A percentile compares a stretch with the other conserved stretches of the same genome.
These are phyloP conservation scores for Withania somnifera DNA, from an alignment of 305 asterid species.

Conservation along the genomic window DNA sequence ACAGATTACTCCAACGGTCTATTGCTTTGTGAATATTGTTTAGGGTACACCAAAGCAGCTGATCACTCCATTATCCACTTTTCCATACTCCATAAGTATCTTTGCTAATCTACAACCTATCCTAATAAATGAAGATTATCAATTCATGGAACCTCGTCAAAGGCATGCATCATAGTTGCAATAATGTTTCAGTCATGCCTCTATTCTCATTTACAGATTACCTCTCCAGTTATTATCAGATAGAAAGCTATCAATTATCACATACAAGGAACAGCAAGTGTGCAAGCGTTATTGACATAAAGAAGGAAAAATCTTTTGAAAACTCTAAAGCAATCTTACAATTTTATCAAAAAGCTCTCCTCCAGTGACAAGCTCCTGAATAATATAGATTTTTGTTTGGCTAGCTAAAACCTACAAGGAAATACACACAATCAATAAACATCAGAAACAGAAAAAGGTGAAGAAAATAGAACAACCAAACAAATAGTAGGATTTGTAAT, in stretches of 20 bases:
- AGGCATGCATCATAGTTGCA: not conserved
- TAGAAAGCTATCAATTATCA: not conserved
- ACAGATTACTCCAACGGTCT: not conserved
- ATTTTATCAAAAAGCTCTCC: constrained; percentile 89
- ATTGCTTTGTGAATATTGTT: not conserved
- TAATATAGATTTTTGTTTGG: constrained; percentile 59
- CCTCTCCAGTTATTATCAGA: not conserved
- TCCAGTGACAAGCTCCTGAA: constrained; percentile 83
- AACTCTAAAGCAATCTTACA: constrained; percentile 30
- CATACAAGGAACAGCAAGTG: not conserved
- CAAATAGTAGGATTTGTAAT: not conserved
- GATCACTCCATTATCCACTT: not conserved
- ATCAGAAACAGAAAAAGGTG: not conserved
- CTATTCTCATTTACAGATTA: not conserved
- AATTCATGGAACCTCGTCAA: not conserved
- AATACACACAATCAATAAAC: not conserved
- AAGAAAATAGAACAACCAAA: constrained; percentile 2
- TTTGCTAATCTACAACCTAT: not conserved
- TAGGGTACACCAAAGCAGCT: not conserved
- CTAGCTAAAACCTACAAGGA: constrained; percentile 64
- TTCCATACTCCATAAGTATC: not conserved
- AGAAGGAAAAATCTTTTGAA: not conserved
- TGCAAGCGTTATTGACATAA: not conserved
- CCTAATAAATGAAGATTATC: not conserved
- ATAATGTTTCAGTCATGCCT: not conserved